These are phyloP conservation scores for Penicillium sp. DNA, from an alignment of 2,329 filamentous ascomycete genomes.

Conservation along the genomic window DNA sequence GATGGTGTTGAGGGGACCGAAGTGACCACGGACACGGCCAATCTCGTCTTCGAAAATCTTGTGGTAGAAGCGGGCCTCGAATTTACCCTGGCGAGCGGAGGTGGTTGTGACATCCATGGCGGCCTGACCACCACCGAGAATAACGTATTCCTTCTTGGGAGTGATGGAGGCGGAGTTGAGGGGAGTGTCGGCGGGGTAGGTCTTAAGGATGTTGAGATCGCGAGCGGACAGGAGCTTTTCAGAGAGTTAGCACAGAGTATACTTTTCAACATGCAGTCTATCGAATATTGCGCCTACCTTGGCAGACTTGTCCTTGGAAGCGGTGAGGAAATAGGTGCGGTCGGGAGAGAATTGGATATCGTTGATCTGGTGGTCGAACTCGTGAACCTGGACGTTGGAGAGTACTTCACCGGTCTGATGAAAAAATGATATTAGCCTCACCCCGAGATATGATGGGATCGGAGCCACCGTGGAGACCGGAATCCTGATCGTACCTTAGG, in stretches of 20 bases:
- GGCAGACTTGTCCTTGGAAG: constrained; percentile 95
- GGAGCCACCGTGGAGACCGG: neutral
- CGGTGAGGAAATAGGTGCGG: constrained; percentile 97
- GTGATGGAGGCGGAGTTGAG: constrained; percentile 96
- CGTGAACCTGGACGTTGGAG: constrained; percentile 81
- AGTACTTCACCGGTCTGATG: constrained; percentile 75
- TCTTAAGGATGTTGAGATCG: constrained; percentile 91
- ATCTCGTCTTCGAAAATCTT: constrained; percentile 99
- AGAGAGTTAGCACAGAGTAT: constrained; percentile 22
- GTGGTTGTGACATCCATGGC: constrained; percentile 99
- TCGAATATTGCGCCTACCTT: constrained; percentile 66
- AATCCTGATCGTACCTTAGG: constrained; percentile 66
- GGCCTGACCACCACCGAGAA: constrained; percentile 95
- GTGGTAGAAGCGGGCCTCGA: constrained; percentile 99
- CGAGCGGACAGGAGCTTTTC: constrained; percentile 75
- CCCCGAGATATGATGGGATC: neutral
- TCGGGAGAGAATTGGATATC: constrained; percentile 95
- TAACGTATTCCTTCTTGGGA: constrained; percentile 95
- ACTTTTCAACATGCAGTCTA: neutral
- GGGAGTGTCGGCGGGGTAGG: constrained; percentile 87
- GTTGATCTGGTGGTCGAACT: constrained; percentile 79
- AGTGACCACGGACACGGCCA: constrained; percentile 94
- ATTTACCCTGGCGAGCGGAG: constrained; percentile 92
- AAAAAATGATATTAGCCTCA: constrained; percentile 22
- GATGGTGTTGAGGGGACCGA: constrained; percentile 95